Conservation (phyloP, 129 eudicot genomes). For the Arctium lappa region DNA sequence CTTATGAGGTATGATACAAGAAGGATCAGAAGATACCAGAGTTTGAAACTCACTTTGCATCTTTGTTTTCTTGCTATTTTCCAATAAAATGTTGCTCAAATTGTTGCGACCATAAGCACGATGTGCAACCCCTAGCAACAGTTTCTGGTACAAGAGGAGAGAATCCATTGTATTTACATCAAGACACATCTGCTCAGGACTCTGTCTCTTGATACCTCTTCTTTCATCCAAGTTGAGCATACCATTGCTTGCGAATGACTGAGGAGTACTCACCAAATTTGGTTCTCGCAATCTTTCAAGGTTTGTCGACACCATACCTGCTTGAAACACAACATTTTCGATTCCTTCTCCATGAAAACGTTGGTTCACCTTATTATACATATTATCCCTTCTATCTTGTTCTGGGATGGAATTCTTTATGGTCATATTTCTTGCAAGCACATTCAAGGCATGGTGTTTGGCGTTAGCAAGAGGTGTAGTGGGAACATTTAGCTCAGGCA, state of each 20-base stretch:
- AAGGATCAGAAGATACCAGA: slow-evolving; percentile 10
- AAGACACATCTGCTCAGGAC: slow-evolving; percentile 21
- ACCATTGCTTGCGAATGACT: slow-evolving; percentile 4
- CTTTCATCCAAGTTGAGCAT: slow-evolving; percentile 21
- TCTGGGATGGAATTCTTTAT: slow-evolving; percentile 23
- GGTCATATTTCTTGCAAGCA: slow-evolving; percentile 43
- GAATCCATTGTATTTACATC: slow-evolving; percentile 21
- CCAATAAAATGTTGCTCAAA: slow-evolving; percentile 18
- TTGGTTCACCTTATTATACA: slow-evolving; percentile 18
- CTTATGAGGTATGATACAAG: slow-evolving; percentile 8
- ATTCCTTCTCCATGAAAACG: slow-evolving; percentile 18
- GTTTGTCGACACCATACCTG: slow-evolving; percentile 15
- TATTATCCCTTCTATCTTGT: slow-evolving; percentile 16
- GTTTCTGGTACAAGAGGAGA: slow-evolving; percentile 34
- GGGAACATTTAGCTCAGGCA: slow-evolving; percentile 6
- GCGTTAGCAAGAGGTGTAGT: slow-evolving; percentile 15
- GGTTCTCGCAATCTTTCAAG: slow-evolving; percentile 5
- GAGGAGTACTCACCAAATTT: slow-evolving; percentile 17
- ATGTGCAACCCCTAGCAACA: slow-evolving; percentile 14
- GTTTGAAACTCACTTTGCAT: slow-evolving; percentile 28
- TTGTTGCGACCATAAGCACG: slow-evolving; percentile 19
- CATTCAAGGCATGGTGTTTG: slow-evolving; percentile 38
- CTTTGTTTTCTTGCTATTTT: slow-evolving; percentile 49
- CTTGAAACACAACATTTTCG: slow-evolving; percentile 8
- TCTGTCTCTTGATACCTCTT: slow-evolving; percentile 52